Evolutionary conservation across 495 filamentous ascomycete species (phyloP).

Genomic region (Jackrogersella minutella): DNA sequence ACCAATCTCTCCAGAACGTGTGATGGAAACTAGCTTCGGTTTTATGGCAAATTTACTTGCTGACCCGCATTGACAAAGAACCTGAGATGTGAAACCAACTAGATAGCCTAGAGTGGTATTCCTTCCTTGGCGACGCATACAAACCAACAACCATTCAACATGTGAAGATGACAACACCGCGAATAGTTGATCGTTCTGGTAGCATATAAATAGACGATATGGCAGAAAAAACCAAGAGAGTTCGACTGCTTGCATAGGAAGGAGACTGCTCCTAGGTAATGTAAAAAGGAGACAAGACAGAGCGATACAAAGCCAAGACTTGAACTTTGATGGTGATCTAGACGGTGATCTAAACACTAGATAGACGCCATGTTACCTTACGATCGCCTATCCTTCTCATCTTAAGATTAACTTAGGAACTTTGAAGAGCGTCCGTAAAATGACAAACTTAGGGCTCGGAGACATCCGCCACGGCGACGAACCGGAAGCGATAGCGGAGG

Average conservation of each 20-base stretch:
- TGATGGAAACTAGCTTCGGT: neutral
- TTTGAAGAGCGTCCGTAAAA: neutral
- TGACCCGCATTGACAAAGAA: neutral
- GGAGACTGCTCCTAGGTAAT: too few species aligned
- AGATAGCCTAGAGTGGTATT: neutral
- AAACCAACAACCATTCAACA: neutral
- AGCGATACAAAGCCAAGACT: too few species aligned
- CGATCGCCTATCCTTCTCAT: too few species aligned
- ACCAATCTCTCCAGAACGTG: neutral
- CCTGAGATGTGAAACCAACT: neutral
- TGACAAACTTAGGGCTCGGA: slow-evolving; percentile 4
- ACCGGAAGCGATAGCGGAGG: slow-evolving; percentile 1
- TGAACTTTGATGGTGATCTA: too few species aligned
- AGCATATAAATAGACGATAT: neutral
- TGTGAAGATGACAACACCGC: neutral
- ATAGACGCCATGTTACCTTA: too few species aligned
- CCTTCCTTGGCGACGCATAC: neutral
- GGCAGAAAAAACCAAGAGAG: neutral
- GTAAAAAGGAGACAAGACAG: too few species aligned
- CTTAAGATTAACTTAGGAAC: neutral
- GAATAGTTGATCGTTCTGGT: neutral
- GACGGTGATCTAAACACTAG: too few species aligned
- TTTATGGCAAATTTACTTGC: neutral
- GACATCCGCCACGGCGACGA: neutral
- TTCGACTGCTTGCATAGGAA: neutral